Percentiles rank a stretch among this genome's conserved stretches.
These are phyloP conservation scores for Aristolochia fimbriata DNA, from an alignment of 164 flowering plant genomes.

Conservation along the genomic window DNA sequence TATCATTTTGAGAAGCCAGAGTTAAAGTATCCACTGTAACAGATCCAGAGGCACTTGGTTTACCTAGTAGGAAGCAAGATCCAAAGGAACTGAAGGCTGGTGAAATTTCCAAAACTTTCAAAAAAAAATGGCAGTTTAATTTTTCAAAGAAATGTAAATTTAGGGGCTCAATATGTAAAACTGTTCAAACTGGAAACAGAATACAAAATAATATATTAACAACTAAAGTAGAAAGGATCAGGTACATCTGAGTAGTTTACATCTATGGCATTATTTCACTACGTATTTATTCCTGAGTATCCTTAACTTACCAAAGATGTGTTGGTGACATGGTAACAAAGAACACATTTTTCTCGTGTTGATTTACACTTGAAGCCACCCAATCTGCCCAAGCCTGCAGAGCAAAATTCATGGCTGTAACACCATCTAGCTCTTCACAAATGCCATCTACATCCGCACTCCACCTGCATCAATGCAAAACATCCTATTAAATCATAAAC, in stretches of 20 bases:
- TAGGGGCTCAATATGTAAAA: no score
- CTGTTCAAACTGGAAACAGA: background rate
- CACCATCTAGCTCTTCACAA: slow-evolving; percentile 79
- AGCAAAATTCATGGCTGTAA: slow-evolving; percentile 80
- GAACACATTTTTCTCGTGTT: slow-evolving; percentile 49
- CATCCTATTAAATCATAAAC: no score
- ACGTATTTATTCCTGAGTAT: background rate
- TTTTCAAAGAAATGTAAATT: no score
- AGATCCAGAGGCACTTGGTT: no score
- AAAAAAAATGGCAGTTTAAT: no score
- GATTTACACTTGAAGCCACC: slow-evolving; percentile 56
- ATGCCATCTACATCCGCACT: slow-evolving; percentile 44
- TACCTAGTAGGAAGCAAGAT: no score
- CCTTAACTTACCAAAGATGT: slow-evolving; percentile 55
- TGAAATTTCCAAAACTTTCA: no score
- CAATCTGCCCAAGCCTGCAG: slow-evolving; percentile 86
- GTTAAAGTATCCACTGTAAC: no score
- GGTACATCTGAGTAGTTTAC: background rate
- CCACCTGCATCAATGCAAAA: slow-evolving; percentile 48
- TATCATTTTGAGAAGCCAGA: no score
- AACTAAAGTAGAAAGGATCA: background rate
- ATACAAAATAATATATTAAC: background rate
- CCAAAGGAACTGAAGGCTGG: no score
- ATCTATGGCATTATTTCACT: background rate
- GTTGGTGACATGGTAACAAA: slow-evolving; percentile 97